Conservation (phyloP, 768 basidiomycete genomes). For the Mycena olivaceomarginata region DNA sequence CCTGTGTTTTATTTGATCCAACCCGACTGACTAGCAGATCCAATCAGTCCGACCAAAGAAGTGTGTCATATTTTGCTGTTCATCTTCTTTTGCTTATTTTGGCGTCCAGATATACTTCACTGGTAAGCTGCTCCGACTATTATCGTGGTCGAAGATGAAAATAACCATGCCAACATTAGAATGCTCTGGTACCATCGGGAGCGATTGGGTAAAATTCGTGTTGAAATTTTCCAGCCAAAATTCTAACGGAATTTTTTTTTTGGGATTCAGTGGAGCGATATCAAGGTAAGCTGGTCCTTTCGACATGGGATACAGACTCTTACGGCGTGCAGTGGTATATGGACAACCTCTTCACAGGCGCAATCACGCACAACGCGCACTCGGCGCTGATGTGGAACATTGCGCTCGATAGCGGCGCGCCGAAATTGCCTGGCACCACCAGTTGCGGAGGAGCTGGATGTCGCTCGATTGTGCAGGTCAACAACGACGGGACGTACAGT, state of each 20-base stretch:
- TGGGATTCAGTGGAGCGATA: slow-evolving; percentile 72
- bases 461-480: slow-evolving; percentile 80
- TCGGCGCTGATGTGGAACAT: slow-evolving; percentile 86
- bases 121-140: slow-evolving; percentile 45
- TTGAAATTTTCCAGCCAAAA: slow-evolving; percentile 15
- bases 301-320: too few species aligned
- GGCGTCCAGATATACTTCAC: slow-evolving; percentile 64
- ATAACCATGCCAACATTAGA: slow-evolving; percentile 57
- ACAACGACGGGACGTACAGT: slow-evolving; percentile 76
- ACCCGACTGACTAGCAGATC: background rate
- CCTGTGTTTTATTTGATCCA: slow-evolving; percentile 26
- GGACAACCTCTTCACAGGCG: slow-evolving; percentile 70
- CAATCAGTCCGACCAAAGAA: slow-evolving; percentile 34
- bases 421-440: slow-evolving; percentile 77
- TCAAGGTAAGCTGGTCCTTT: slow-evolving; percentile 69
- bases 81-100: background rate
- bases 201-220: slow-evolving; percentile 69
- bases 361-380: slow-evolving; percentile 61
- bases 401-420: slow-evolving; percentile 79
- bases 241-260: background rate
- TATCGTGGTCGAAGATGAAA: background rate
- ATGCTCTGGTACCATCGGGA: slow-evolving; percentile 78
- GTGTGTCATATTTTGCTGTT: slow-evolving; percentile 12
- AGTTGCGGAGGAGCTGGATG: slow-evolving; percentile 80
- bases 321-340: slow-evolving; percentile 74